Percentiles rank a stretch among this genome's conserved stretches.
phyloP scores from a whole-genome alignment of 2,329 filamentous ascomycete genomes.

The Verticillium nubilum region DNA sequence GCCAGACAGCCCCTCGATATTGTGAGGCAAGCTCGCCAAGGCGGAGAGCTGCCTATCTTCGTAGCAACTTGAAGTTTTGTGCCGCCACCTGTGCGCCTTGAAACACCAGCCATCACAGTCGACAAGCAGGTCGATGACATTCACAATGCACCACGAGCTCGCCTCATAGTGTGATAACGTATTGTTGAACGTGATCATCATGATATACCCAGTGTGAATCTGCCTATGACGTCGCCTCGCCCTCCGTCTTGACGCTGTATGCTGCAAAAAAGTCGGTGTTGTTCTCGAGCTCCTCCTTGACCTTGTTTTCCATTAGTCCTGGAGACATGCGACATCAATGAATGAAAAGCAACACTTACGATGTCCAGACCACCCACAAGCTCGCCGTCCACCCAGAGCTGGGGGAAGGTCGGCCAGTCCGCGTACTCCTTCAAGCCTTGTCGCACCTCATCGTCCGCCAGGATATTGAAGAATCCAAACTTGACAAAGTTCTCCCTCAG shows the following conservation, averaged over 20 bases:
- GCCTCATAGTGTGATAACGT: background rate
- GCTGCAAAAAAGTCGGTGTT: conserved; percentile 77
- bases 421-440: conserved; percentile 95
- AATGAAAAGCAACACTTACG: conserved; percentile 49
- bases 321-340: background rate
- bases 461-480: conserved; percentile 98
- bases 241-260: conserved; percentile 52
- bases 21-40: no score
- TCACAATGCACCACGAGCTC: background rate
- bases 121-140: no score
- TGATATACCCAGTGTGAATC: background rate
- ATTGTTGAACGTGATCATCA: background rate
- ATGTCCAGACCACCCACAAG: conserved; percentile 93
- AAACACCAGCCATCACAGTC: no score
- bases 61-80: no score
- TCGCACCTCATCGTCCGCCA: conserved; percentile 94
- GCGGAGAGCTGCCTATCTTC: no score
- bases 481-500: conserved; percentile 86
- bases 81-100: no score
- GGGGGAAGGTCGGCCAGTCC: conserved; percentile 98
- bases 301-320: conserved; percentile 40
- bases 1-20: no score
- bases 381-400: conserved; percentile 87
- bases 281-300: conserved; percentile 87
- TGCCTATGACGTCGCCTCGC: conserved; percentile 16